A percentile compares a stretch with the other conserved stretches of the same genome.
Conservation (phyloP, 805 yeast species). For the Tetrapisispora fleetii region DNA sequence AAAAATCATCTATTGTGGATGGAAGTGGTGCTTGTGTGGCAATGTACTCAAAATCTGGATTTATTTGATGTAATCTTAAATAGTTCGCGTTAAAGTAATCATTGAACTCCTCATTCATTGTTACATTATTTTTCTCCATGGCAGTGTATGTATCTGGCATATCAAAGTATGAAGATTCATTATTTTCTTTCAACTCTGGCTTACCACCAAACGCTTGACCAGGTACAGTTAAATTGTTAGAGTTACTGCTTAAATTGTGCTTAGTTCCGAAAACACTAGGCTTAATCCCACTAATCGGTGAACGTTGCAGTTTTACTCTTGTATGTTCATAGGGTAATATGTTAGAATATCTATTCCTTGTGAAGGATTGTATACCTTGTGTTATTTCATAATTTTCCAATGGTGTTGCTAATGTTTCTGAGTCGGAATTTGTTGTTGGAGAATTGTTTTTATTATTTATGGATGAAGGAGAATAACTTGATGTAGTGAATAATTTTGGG, state of each 20-base stretch:
- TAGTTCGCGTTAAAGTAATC: conserved; percentile 90
- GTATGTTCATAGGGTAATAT: conserved; percentile 80
- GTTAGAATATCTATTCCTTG: conserved; percentile 78
- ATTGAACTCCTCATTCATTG: conserved; percentile 9
- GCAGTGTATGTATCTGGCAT: background rate
- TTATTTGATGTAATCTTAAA: conserved; percentile 35
- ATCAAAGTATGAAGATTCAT: conserved; percentile 2
- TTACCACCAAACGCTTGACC: background rate
- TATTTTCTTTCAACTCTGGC: background rate
- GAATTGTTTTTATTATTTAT: conserved; percentile 3
- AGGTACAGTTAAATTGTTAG: background rate
- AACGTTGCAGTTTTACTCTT: conserved; percentile 44
- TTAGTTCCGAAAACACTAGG: background rate
- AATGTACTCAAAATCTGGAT: conserved; percentile 41
- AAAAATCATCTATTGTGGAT: conserved; percentile 75
- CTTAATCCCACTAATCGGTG: conserved; percentile 15
- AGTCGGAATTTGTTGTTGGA: conserved; percentile 6
- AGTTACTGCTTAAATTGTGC: background rate
- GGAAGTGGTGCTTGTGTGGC: conserved; percentile 87
- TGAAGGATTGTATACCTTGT: conserved; percentile 67
- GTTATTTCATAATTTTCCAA: conserved; percentile 35
- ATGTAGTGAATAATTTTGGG: background rate
- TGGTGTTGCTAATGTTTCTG: conserved; percentile 20
- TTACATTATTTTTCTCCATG: background rate
- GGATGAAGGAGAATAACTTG: background rate